Conservation (phyloP, 768 basidiomycete genomes). For the Leucosporidium scottii region DNA sequence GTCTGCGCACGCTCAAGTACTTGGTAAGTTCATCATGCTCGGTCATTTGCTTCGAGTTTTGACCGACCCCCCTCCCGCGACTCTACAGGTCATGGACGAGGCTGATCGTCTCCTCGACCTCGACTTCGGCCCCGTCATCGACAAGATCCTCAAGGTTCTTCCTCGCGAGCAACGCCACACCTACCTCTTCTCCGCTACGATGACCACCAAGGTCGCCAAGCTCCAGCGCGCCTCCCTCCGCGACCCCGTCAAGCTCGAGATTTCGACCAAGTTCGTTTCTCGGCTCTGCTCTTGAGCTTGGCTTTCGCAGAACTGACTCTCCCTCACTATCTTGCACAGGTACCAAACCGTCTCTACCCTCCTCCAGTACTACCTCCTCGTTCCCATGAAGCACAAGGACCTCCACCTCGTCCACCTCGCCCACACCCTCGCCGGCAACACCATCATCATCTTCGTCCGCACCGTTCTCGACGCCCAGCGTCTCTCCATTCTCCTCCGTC, state of each 20-base stretch:
- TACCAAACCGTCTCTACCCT: constrained; percentile 95
- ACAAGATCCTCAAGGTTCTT: constrained; percentile 90
- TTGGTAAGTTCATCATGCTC: constrained; percentile 53
- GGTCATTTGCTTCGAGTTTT: background rate
- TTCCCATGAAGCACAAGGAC: constrained; percentile 86
- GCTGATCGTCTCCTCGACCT: constrained; percentile 91
- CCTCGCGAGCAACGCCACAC: constrained; percentile 83
- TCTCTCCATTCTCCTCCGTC: constrained; percentile 78
- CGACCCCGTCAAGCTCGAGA: constrained; percentile 89
- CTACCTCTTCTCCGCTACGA: constrained; percentile 94
- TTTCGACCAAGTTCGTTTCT: constrained; percentile 71
- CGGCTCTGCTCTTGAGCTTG: background rate
- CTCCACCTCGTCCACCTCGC: constrained; percentile 79
- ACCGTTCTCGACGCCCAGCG: constrained; percentile 91
- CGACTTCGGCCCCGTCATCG: constrained; percentile 91
- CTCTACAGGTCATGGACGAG: constrained; percentile 81
- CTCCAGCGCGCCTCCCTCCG: constrained; percentile 86
- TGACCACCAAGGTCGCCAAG: constrained; percentile 97
- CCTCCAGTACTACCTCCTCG: constrained; percentile 89
- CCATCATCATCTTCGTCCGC: constrained; percentile 90
- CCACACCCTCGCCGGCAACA: constrained; percentile 82
- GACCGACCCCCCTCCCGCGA: background rate
- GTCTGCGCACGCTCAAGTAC: constrained; percentile 73
- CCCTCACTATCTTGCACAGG: constrained; percentile 46
- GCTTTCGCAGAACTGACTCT: background rate